phyloP scores from a whole-genome alignment of 1,139 yeast species.

The Saccharomycopsis crataegensis region DNA sequence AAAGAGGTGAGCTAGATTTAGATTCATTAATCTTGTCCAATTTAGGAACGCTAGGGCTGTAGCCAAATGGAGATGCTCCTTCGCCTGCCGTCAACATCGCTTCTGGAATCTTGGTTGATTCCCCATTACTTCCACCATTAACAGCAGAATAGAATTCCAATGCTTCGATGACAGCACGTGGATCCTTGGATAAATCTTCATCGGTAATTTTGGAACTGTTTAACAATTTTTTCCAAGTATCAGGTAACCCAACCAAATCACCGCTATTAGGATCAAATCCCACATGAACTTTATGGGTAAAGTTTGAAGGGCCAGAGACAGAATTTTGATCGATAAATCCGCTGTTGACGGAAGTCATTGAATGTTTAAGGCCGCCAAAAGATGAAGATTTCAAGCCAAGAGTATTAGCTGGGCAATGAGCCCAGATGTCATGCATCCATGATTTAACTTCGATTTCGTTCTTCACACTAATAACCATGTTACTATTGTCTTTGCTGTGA shows the following conservation, averaged over 20 bases:
- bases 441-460: conserved; percentile 19
- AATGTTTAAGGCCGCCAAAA: neutral
- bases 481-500: conserved; percentile 9
- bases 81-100: conserved; percentile 15
- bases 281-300: conserved; percentile 64
- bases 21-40: conserved; percentile 13
- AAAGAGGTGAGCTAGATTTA: conserved; percentile 8
- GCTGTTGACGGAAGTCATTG: neutral
- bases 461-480: conserved; percentile 12
- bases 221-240: conserved; percentile 67
- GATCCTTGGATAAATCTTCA: conserved; percentile 78
- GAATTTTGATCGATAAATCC: conserved; percentile 19
- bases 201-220: conserved; percentile 75
- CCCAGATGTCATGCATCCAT: conserved; percentile 19
- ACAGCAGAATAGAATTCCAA: conserved; percentile 69
- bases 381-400: conserved; percentile 12
- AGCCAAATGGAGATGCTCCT: conserved; percentile 9
- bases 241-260: conserved; percentile 69
- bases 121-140: conserved; percentile 24
- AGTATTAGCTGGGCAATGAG: conserved; percentile 18
- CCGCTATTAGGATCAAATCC: conserved; percentile 66
- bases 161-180: conserved; percentile 85
- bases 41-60: conserved; percentile 3
- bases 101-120: conserved; percentile 18
- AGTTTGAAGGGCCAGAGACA: conserved; percentile 73